Evolutionary conservation across 345 rosid genomes (phyloP).

Genomic region (Boechera retrofracta): DNA sequence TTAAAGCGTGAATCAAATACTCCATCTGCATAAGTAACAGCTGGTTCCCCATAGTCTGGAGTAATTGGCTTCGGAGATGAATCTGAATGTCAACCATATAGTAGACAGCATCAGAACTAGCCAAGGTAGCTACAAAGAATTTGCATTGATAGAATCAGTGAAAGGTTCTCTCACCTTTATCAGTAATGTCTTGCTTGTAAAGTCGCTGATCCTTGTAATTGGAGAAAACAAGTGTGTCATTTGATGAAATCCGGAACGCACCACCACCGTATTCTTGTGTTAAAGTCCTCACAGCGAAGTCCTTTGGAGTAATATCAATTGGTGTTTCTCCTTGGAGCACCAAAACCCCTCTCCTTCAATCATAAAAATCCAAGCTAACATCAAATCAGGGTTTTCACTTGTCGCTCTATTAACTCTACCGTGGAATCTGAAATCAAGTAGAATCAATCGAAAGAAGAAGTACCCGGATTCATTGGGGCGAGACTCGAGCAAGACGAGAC

Average conservation of each 20-base stretch:
- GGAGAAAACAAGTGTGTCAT: conserved; percentile 71
- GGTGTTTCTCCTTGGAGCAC: conserved; percentile 66
- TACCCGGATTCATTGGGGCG: conserved; percentile 89
- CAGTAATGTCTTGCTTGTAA: conserved; percentile 59
- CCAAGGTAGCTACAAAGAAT: background rate
- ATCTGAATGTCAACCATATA: conserved; percentile 49
- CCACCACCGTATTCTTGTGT: conserved; percentile 99
- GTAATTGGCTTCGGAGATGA: conserved; percentile 70
- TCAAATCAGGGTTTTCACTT: background rate
- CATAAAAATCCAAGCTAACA: background rate
- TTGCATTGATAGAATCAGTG: background rate
- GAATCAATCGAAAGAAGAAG: background rate
- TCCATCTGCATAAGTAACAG: conserved; percentile 84
- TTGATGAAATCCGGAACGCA: conserved; percentile 66
- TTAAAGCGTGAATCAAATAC: conserved; percentile 70
- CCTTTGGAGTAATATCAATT: conserved; percentile 78
- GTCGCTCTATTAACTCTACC: background rate
- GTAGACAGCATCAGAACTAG: conserved; percentile 20
- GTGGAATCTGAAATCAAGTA: conserved; percentile 5
- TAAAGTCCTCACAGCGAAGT: conserved; percentile 72
- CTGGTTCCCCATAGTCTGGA: conserved; percentile 75
- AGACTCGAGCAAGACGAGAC: conserved; percentile 81
- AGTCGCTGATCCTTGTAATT: conserved; percentile 89
- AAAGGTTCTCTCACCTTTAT: conserved; percentile 48
- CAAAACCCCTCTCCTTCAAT: conserved; percentile 69